Evolutionary conservation across 2,329 filamentous ascomycete species (phyloP).

Genomic region (Tolypocladium inflatum): DNA sequence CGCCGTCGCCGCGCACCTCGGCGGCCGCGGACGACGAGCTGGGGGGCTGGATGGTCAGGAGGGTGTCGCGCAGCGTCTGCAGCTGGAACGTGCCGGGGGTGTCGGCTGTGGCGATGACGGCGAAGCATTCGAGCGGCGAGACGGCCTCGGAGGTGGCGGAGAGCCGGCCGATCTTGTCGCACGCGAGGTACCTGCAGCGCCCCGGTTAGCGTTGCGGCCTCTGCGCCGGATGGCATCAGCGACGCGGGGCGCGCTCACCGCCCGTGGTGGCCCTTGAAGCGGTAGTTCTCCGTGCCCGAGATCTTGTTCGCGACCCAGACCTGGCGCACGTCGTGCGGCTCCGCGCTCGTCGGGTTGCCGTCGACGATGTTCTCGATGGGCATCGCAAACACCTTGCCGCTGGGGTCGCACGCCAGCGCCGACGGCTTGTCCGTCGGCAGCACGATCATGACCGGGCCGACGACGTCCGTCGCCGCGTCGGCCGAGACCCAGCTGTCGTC

Average conservation of each 20-base stretch:
- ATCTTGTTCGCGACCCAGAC: constrained; percentile 88
- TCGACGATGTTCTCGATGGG: constrained; percentile 83
- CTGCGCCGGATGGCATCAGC: not conserved
- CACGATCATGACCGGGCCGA: constrained; percentile 75
- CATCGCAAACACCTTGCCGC: constrained; percentile 77
- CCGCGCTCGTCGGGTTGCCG: constrained; percentile 69
- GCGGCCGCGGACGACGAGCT: constrained; percentile 34
- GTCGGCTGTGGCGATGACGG: constrained; percentile 52
- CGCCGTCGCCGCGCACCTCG: constrained; percentile 70
- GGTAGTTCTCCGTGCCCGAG: constrained; percentile 69
- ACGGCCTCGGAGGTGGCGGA: constrained; percentile 74
- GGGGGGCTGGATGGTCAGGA: constrained; percentile 50
- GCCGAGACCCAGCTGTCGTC: constrained; percentile 92
- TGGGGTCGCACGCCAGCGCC: constrained; percentile 76
- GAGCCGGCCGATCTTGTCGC: constrained; percentile 73
- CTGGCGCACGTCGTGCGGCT: constrained; percentile 91
- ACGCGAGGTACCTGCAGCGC: constrained; percentile 64
- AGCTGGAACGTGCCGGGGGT: constrained; percentile 64
- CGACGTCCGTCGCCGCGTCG: constrained; percentile 62
- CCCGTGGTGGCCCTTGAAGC: constrained; percentile 86
- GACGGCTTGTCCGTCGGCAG: constrained; percentile 65
- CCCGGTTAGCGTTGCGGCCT: not conserved
- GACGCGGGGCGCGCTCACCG: constrained; percentile 39
- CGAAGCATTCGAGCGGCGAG: constrained; percentile 73
- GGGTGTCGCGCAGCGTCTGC: constrained; percentile 63